Evolutionary conservation across 73 alveolate species (phyloP).

Genomic region (Paramecium tetraurelia): DNA sequence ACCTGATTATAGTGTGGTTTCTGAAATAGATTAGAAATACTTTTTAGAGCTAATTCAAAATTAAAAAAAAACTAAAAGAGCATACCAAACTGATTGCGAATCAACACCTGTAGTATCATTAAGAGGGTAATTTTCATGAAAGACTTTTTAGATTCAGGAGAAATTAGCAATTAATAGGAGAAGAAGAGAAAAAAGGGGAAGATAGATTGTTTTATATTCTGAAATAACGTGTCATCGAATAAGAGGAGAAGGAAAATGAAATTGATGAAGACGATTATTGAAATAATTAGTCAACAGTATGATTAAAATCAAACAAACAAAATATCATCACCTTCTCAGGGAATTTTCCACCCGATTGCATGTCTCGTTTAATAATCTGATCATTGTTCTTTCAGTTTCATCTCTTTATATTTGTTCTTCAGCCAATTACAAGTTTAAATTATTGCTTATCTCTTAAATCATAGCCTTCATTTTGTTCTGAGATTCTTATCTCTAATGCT

Average conservation of each 20-base stretch:
- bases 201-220: neutral
- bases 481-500: conserved; percentile 68
- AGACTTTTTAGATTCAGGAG: neutral
- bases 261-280: neutral
- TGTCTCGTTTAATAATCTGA: conserved; percentile 72
- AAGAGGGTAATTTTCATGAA: neutral
- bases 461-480: conserved; percentile 63
- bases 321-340: neutral
- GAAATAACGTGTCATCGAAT: neutral
- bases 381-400: conserved; percentile 70
- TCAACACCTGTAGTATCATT: neutral
- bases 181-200: conserved; percentile 9
- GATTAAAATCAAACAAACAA: neutral
- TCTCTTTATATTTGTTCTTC: conserved; percentile 66
- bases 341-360: conserved; percentile 71
- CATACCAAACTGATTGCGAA: neutral
- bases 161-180: neutral
- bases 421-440: conserved; percentile 56
- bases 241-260: neutral
- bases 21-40: neutral
- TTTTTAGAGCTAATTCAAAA: neutral
- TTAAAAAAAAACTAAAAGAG: neutral
- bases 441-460: conserved; percentile 71
- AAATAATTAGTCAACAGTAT: neutral
- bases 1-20: conserved; percentile 44